Evolutionary conservation across 2,329 filamentous ascomycete species (phyloP).

Genomic region (Mycocentrospora acerina): DNA sequence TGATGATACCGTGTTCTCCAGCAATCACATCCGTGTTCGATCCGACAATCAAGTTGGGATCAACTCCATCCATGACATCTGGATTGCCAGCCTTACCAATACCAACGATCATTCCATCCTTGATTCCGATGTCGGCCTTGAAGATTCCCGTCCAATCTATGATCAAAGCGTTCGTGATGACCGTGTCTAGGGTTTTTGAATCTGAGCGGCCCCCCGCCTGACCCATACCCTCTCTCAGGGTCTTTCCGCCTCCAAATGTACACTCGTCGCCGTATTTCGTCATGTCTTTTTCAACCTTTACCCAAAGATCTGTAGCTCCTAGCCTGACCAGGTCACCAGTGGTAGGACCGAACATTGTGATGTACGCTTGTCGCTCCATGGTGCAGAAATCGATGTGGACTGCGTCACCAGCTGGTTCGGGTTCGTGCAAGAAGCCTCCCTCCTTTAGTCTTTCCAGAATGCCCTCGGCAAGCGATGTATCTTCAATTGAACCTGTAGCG

Average conservation of each 20-base stretch:
- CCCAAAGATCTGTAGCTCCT: slow-evolving; percentile 83
- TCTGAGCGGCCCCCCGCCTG: slow-evolving; percentile 79
- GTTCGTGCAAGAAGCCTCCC: slow-evolving; percentile 76
- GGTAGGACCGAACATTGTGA: slow-evolving; percentile 89
- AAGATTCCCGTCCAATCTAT: slow-evolving; percentile 91
- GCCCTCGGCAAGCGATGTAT: slow-evolving; percentile 59
- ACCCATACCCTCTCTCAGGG: slow-evolving; percentile 91
- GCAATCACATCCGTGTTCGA: slow-evolving; percentile 90
- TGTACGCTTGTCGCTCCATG: slow-evolving; percentile 78
- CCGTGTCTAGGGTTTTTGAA: slow-evolving; percentile 74
- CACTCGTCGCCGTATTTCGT: slow-evolving; percentile 91
- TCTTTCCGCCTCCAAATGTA: slow-evolving; percentile 93
- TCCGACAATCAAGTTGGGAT: slow-evolving; percentile 76
- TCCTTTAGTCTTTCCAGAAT: slow-evolving; percentile 68
- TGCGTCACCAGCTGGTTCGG: slow-evolving; percentile 62
- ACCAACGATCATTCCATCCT: slow-evolving; percentile 78
- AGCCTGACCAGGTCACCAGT: slow-evolving; percentile 82
- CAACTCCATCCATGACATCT: slow-evolving; percentile 92
- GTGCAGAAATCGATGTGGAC: slow-evolving; percentile 62
- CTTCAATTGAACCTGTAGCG: slow-evolving; percentile 71
- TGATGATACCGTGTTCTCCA: slow-evolving; percentile 86
- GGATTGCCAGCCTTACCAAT: slow-evolving; percentile 96
- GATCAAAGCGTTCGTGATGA: slow-evolving; percentile 86
- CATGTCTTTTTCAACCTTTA: slow-evolving; percentile 83
- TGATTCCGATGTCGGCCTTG: slow-evolving; percentile 95